Percentiles rank a stretch among this genome's conserved stretches.
phyloP scores from a whole-genome alignment of 208 protist species.

The Hexamita inflata region DNA sequence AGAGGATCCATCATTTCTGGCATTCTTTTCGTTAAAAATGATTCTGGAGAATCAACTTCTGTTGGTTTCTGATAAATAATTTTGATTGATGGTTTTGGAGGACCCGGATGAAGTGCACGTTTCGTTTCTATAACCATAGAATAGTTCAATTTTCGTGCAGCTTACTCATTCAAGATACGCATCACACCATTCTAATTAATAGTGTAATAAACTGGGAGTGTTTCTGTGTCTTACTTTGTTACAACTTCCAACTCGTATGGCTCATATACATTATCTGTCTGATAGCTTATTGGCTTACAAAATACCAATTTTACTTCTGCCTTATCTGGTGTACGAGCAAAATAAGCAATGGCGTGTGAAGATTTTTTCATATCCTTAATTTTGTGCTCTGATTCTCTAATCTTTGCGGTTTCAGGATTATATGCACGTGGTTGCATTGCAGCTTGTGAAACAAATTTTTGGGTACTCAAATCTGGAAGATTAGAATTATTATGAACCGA shows the following conservation, averaged over 20 bases:
- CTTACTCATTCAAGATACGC: constrained; percentile 3
- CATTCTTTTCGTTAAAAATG: too few relatives aligned
- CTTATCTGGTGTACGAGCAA: constrained; percentile 18
- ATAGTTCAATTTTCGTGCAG: too few relatives aligned
- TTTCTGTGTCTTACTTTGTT: not conserved
- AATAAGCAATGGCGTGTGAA: constrained; percentile 14
- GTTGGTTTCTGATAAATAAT: too few relatives aligned
- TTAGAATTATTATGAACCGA: too few relatives aligned
- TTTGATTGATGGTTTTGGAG: too few relatives aligned
- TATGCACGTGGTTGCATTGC: not conserved
- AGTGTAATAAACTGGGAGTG: constrained; percentile 20
- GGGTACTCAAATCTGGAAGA: too few relatives aligned
- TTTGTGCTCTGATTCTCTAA: not conserved
- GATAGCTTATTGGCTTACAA: constrained; percentile 4
- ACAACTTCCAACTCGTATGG: constrained; percentile 1
- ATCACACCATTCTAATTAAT: constrained; percentile 22
- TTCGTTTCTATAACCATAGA: too few relatives aligned
- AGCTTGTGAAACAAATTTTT: not conserved
- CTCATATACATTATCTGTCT: constrained; percentile 7
- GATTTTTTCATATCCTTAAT: not conserved
- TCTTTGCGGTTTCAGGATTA: constrained; percentile 18
- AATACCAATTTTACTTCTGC: constrained; percentile 19
- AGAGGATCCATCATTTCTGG: too few relatives aligned
- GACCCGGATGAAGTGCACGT: too few relatives aligned
- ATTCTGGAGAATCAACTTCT: too few relatives aligned